Percentiles rank a stretch among this genome's conserved stretches.
phyloP scores from a whole-genome alignment of 176 grass and related monocot genomes.

The Aegilops sharonensis region DNA sequence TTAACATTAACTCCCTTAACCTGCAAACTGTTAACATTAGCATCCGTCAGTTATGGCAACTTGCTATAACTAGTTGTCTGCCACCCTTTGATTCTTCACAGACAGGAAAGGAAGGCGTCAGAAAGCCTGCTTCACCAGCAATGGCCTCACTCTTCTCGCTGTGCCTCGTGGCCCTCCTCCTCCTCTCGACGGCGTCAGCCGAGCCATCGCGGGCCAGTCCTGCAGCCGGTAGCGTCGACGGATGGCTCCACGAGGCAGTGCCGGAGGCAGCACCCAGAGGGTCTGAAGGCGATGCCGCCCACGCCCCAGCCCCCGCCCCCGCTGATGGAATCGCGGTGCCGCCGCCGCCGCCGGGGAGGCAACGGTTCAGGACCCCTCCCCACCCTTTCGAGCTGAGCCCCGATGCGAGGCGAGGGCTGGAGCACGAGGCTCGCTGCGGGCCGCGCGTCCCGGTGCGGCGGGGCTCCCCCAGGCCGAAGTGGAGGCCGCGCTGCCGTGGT shows the following conservation, averaged over 20 bases:
- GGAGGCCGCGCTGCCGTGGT: constrained; percentile 24
- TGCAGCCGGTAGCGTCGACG: not conserved
- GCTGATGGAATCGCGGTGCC: not conserved
- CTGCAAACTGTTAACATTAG: not conserved
- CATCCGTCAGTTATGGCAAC: not conserved
- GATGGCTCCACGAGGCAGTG: not conserved
- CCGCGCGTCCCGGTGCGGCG: constrained; percentile 28
- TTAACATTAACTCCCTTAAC: not conserved
- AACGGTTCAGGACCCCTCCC: not conserved
- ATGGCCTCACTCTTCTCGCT: not conserved
- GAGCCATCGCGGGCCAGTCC: not conserved
- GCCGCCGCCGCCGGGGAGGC: not conserved
- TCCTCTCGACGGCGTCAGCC: constrained; percentile 21
- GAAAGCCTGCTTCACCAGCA: not conserved
- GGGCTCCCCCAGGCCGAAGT: constrained; percentile 9
- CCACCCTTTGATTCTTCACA: not conserved
- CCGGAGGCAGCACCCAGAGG: not conserved
- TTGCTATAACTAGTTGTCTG: not conserved
- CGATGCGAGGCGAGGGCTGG: constrained; percentile 30
- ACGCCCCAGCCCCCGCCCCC: no score
- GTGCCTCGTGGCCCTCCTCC: constrained; percentile 9
- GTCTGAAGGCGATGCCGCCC: not conserved
- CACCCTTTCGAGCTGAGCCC: constrained; percentile 28
- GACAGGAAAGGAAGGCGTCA: not conserved
- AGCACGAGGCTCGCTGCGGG: constrained; percentile 48